A percentile compares a stretch with the other conserved stretches of the same genome.
Evolutionary conservation across 2,329 filamentous ascomycete genomes (phyloP).

Genomic region (Trichoderma semiorbis): DNA sequence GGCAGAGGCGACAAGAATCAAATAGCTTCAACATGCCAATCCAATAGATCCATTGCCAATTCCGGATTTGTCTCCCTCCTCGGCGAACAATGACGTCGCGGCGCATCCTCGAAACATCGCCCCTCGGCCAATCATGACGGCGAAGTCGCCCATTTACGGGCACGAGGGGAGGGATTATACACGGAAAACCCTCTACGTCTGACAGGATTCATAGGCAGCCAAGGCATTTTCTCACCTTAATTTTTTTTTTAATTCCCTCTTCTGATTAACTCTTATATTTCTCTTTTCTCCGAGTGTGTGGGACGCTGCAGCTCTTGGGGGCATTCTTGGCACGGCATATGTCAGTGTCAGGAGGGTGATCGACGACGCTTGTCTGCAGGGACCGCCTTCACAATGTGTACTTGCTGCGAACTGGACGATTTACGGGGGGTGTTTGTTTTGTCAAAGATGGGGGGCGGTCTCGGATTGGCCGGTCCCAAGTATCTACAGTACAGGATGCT

Average conservation of each 20-base stretch:
- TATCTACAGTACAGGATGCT: not conserved
- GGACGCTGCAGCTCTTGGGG: not conserved
- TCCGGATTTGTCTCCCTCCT: not conserved
- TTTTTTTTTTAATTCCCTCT: not conserved
- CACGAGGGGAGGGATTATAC: not conserved
- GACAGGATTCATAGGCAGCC: not conserved
- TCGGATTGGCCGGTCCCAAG: not conserved
- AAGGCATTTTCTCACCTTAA: not conserved
- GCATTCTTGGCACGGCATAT: not conserved
- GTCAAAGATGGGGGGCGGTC: not conserved
- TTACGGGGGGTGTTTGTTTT: not conserved
- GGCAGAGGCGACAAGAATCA: not conserved
- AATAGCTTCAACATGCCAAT: not conserved
- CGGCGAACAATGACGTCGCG: conserved; percentile 1
- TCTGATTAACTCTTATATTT: not conserved
- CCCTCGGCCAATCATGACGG: not conserved
- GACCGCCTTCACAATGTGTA: not conserved
- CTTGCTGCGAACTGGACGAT: not conserved
- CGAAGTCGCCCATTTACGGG: not conserved
- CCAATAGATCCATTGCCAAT: not conserved
- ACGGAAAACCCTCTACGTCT: not conserved
- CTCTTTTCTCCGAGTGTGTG: not conserved
- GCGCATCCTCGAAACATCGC: not conserved
- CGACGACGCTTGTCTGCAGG: conserved; percentile 8
- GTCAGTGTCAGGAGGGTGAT: not conserved